phyloP scores from a whole-genome alignment of 345 rosid genomes.

The Populus ilicifolia region DNA sequence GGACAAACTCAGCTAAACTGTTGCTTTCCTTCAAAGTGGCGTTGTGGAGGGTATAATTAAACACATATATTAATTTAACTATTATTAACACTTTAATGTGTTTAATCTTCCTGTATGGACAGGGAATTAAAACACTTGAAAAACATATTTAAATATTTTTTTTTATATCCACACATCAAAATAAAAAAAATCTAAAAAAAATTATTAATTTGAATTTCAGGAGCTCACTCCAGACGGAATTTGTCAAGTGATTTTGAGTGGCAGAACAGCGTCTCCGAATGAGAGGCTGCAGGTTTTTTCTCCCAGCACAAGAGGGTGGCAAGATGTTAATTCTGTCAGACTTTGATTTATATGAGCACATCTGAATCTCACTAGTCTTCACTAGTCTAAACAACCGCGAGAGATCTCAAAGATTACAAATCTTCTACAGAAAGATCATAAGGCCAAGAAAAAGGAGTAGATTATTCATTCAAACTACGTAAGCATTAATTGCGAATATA shows the following conservation, averaged over 20 bases:
- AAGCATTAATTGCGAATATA: slow-evolving; percentile 14
- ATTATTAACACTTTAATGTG: too few species aligned
- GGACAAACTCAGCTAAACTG: too few species aligned
- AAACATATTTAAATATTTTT: too few species aligned
- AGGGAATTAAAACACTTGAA: too few species aligned
- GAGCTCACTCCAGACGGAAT: not conserved
- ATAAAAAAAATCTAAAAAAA: too few species aligned
- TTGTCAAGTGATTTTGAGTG: not conserved
- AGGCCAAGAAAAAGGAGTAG: not conserved
- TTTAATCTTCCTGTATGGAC: too few species aligned
- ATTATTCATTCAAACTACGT: slow-evolving; percentile 1
- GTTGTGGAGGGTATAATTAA: too few species aligned
- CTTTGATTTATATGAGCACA: not conserved
- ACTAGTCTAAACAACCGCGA: not conserved
- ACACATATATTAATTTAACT: too few species aligned
- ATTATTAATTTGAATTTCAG: too few species aligned
- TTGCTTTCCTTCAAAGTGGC: too few species aligned
- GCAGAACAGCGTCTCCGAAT: not conserved
- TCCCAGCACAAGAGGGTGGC: not conserved
- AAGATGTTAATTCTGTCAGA: not conserved
- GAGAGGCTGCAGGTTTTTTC: not conserved
- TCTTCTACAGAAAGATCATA: too few species aligned
- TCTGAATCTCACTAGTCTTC: not conserved
- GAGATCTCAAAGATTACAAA: not conserved
- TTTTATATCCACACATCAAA: too few species aligned